Conservation (phyloP, 176 grass and related monocot species). For the Echinochloa phyllopogon region DNA sequence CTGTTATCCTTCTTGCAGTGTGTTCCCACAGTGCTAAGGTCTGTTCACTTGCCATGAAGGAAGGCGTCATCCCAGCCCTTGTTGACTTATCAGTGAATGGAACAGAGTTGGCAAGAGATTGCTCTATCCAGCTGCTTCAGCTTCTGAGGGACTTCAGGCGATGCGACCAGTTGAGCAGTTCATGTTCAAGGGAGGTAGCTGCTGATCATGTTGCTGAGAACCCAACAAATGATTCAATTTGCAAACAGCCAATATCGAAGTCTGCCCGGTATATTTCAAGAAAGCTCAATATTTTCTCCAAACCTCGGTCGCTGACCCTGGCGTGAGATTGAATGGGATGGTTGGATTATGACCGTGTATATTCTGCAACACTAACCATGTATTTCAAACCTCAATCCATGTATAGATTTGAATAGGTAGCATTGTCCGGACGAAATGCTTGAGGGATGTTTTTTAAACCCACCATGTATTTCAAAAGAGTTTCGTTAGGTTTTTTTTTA, state of each 20-base stretch:
- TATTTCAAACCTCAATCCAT: neutral
- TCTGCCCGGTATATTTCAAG: slow-evolving; percentile 23
- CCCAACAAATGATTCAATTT: neutral
- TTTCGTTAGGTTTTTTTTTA: neutral
- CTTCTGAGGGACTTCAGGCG: slow-evolving; percentile 2
- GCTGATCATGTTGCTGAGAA: neutral
- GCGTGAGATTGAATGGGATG: neutral
- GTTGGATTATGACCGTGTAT: neutral
- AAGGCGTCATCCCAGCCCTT: slow-evolving; percentile 6
- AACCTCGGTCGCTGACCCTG: neutral
- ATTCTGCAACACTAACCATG: neutral
- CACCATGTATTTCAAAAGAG: slow-evolving; percentile 9
- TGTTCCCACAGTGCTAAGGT: neutral
- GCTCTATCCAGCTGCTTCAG: slow-evolving; percentile 4
- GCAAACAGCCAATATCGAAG: slow-evolving; percentile 4
- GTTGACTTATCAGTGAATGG: slow-evolving; percentile 17
- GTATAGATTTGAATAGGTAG: neutral
- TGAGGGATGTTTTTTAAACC: neutral
- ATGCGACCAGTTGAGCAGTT: neutral
- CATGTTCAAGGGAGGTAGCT: slow-evolving; percentile 13
- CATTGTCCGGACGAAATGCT: neutral
- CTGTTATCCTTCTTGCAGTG: neutral
- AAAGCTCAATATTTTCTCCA: slow-evolving; percentile 20
- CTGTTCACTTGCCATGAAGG: slow-evolving; percentile 15
- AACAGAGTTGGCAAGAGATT: slow-evolving; percentile 5